Evolutionary conservation across 768 basidiomycete genomes (phyloP).

Genomic region (Floccularia luteovirens): DNA sequence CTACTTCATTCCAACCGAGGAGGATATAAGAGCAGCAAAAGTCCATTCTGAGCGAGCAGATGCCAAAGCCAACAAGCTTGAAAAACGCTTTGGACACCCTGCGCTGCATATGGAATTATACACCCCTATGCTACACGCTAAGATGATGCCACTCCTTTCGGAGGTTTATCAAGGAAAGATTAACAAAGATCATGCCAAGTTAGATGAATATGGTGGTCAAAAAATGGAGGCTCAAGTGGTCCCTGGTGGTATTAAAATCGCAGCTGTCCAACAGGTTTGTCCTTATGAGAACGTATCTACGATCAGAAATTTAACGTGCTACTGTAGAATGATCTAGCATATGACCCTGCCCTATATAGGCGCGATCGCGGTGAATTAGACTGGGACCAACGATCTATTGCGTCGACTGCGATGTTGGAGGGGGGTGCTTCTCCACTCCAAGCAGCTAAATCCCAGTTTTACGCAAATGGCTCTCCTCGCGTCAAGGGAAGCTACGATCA

Average conservation of each 20-base stretch:
- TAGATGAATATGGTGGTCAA: conserved; percentile 75
- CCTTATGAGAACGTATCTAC: background rate
- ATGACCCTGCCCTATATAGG: conserved; percentile 71
- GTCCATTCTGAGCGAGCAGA: conserved; percentile 78
- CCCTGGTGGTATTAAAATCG: conserved; percentile 77
- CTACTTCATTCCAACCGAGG: conserved; percentile 78
- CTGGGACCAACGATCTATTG: conserved; percentile 79
- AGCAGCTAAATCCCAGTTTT: conserved; percentile 31
- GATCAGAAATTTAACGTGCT: background rate
- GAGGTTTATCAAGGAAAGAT: conserved; percentile 77
- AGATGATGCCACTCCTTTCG: conserved; percentile 71
- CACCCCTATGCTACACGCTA: conserved; percentile 82
- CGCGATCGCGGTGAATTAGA: conserved; percentile 82
- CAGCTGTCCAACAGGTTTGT: conserved; percentile 67
- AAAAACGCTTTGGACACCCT: conserved; percentile 93
- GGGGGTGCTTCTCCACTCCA: conserved; percentile 35
- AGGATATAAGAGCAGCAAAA: conserved; percentile 67
- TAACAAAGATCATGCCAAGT: conserved; percentile 48
- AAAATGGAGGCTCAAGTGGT: conserved; percentile 68
- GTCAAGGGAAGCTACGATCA: conserved; percentile 38
- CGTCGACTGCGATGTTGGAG: conserved; percentile 44
- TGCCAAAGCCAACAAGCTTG: conserved; percentile 62
- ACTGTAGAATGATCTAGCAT: conserved; percentile 61
- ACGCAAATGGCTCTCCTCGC: conserved; percentile 22
- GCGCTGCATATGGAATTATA: conserved; percentile 82